Percentiles rank a stretch among this genome's conserved stretches.
Conservation (phyloP, 148 eudicot genomes). For the Euryodendron excelsum region DNA sequence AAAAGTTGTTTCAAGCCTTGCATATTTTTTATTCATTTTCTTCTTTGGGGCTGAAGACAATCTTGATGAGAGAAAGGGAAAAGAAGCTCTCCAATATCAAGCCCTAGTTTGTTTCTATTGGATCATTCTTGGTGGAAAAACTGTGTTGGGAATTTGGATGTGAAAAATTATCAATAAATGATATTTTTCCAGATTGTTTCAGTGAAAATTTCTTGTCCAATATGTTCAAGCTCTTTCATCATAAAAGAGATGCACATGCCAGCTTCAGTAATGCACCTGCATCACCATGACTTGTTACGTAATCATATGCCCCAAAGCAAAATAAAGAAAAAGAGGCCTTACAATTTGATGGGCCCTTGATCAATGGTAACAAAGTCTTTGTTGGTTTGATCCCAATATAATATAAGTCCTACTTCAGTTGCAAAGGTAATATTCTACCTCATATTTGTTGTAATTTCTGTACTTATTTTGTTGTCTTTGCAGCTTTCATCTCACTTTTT, state of each 20-base stretch:
- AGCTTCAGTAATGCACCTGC: neutral
- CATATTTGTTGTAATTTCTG: neutral
- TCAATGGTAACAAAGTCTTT: neutral
- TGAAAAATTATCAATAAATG: neutral
- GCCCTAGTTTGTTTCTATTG: neutral
- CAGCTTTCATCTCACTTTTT: constrained; percentile 67
- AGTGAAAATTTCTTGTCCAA: neutral
- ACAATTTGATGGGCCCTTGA: neutral
- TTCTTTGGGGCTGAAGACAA: neutral
- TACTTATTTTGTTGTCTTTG: constrained; percentile 28
- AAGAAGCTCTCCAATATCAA: neutral
- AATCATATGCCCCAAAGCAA: neutral
- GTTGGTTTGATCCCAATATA: neutral
- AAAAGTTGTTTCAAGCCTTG: neutral
- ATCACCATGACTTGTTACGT: too few species aligned
- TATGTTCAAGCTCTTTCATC: neutral
- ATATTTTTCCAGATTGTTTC: constrained; percentile 1
- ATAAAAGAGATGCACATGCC: too few species aligned
- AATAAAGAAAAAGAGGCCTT: neutral
- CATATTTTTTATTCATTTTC: neutral
- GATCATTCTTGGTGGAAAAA: neutral
- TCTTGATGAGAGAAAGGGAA: neutral
- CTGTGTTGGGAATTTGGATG: neutral
- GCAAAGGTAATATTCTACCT: neutral
- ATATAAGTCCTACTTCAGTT: neutral